A percentile compares a stretch with the other conserved stretches of the same genome.
phyloP scores from a whole-genome alignment of 2,329 filamentous ascomycete genomes.

The Scedosporium minutisporum region DNA sequence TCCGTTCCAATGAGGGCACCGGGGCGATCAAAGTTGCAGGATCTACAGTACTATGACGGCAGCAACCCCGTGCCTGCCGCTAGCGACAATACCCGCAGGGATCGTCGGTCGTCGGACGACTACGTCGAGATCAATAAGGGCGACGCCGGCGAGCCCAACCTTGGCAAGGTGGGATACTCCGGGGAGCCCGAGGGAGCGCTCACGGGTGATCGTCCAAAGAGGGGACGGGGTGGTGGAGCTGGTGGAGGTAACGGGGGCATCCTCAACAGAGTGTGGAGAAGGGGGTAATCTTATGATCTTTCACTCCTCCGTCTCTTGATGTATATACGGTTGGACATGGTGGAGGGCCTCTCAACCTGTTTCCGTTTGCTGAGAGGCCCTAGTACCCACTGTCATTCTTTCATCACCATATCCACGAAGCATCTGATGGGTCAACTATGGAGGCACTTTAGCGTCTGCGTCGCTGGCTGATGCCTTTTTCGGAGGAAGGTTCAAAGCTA shows the following conservation, averaged over 20 bases:
- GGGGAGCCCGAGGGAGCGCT: background rate
- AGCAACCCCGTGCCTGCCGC: background rate
- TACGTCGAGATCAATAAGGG: slow-evolving; percentile 23
- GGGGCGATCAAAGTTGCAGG: background rate
- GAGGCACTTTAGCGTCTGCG: background rate
- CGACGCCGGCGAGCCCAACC: slow-evolving; percentile 11
- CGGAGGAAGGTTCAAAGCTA: background rate
- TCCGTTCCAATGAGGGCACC: background rate
- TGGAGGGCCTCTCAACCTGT: background rate
- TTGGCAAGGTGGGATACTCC: background rate
- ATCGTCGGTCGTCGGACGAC: slow-evolving; percentile 16
- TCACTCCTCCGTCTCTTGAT: background rate
- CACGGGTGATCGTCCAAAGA: background rate
- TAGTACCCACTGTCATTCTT: background rate
- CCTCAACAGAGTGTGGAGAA: background rate
- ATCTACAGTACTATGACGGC: background rate
- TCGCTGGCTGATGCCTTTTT: background rate
- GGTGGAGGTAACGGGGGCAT: background rate
- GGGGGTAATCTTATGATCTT: background rate
- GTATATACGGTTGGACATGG: background rate
- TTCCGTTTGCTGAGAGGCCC: background rate
- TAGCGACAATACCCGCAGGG: background rate
- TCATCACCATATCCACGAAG: background rate
- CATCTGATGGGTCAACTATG: background rate
- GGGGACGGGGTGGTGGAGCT: background rate